phyloP scores from a whole-genome alignment of 139 green algal species.

The Closterium sp. region DNA sequence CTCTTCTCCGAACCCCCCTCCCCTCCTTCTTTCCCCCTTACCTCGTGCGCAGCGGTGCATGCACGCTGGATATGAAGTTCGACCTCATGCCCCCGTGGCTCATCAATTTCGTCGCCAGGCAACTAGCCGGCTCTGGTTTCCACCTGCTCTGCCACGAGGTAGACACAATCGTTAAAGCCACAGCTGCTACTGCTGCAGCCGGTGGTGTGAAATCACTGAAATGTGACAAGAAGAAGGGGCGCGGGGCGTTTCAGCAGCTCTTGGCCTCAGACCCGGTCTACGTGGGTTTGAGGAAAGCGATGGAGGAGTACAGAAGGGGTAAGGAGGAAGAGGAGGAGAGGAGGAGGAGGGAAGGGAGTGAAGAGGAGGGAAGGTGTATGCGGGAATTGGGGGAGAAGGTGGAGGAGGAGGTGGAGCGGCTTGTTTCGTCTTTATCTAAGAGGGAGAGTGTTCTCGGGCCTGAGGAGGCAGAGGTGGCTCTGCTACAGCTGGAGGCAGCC shows the following conservation, averaged over 20 bases:
- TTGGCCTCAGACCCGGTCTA: background rate
- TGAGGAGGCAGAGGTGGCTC: background rate
- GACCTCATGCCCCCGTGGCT: constrained; percentile 33
- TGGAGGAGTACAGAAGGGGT: background rate
- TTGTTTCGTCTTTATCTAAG: background rate
- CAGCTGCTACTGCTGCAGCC: no score
- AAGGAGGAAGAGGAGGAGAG: background rate
- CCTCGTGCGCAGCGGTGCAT: background rate
- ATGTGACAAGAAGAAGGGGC: background rate
- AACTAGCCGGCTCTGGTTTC: constrained; percentile 16
- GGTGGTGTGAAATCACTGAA: no score
- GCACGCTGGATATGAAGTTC: constrained; percentile 37
- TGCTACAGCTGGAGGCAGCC: background rate
- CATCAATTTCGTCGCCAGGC: constrained; percentile 44
- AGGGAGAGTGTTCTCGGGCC: background rate
- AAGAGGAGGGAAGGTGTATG: background rate
- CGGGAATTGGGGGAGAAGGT: background rate
- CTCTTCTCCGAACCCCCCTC: no score
- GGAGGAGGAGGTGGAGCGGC: background rate
- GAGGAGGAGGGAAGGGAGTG: background rate
- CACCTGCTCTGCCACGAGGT: constrained; percentile 37
- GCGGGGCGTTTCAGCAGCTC: background rate
- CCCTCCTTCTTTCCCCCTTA: no score
- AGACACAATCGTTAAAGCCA: background rate
- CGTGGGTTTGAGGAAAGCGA: background rate